Percentiles rank a stretch among this genome's conserved stretches.
Evolutionary conservation across 345 rosid genomes (phyloP).

Genomic region (Lenwebbia sp.): DNA sequence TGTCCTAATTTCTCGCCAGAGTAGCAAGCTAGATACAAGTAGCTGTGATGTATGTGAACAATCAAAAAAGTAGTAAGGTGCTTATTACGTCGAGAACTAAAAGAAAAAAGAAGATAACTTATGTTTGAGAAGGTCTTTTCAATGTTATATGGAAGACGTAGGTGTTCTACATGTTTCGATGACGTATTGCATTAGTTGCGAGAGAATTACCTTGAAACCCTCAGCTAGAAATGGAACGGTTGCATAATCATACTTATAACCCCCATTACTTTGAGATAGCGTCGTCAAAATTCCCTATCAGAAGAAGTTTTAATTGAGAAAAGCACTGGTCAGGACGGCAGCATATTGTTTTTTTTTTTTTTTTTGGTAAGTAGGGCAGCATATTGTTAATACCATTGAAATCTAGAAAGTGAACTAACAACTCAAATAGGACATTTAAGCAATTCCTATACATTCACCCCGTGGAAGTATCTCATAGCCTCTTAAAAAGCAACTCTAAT

Average conservation of each 20-base stretch:
- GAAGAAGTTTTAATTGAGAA: not conserved
- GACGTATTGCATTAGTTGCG: not conserved
- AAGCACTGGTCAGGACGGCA: not conserved
- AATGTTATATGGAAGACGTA: not conserved
- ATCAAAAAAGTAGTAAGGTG: not conserved
- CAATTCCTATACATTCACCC: not conserved
- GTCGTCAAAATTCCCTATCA: constrained; percentile 83
- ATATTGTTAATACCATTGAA: not conserved
- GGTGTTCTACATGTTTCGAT: not conserved
- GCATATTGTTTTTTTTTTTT: too few species aligned
- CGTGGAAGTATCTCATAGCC: not conserved
- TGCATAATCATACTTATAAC: constrained; percentile 79
- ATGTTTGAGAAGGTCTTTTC: not conserved
- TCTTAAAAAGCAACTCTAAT: not conserved
- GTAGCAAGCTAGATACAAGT: constrained; percentile 61
- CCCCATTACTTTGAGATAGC: constrained; percentile 85
- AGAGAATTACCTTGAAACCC: constrained; percentile 58
- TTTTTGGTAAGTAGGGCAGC: too few species aligned
- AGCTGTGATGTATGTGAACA: constrained; percentile 33
- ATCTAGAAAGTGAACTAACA: not conserved
- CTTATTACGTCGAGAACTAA: not conserved
- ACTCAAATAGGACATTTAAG: not conserved
- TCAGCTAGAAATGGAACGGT: constrained; percentile 96
- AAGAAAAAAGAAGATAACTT: not conserved
- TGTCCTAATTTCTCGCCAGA: constrained; percentile 54